These are phyloP conservation scores for Solanum lycopersicoides DNA, from an alignment of 257 asterid species.

Conservation along the genomic window DNA sequence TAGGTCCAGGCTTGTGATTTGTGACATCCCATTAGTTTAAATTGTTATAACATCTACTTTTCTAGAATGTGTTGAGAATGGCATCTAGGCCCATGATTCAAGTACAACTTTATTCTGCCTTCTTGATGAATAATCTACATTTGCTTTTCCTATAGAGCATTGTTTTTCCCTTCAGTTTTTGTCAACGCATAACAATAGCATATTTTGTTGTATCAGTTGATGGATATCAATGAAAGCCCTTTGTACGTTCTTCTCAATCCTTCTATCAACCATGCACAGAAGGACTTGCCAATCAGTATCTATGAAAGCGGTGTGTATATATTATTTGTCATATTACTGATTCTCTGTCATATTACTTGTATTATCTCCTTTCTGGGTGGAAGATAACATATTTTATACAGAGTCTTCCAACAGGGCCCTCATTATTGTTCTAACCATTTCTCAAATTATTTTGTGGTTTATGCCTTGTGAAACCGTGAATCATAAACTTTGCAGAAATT, in stretches of 20 bases:
- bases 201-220: conserved; percentile 41
- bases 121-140: not conserved
- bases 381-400: not conserved
- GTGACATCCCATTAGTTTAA: not conserved
- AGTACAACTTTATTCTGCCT: not conserved
- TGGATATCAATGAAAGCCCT: conserved; percentile 96
- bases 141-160: not conserved
- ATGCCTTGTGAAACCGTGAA: not conserved
- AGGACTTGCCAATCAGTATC: conserved; percentile 83
- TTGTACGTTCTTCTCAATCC: conserved; percentile 93
- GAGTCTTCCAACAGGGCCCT: not conserved
- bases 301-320: conserved; percentile 78
- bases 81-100: not conserved
- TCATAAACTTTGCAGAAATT: not conserved
- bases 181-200: not conserved
- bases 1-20: not conserved
- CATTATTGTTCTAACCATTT: not conserved
- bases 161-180: not conserved
- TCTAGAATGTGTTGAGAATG: not conserved
- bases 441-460: not conserved
- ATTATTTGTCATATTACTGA: not conserved
- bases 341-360: not conserved
- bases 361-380: not conserved
- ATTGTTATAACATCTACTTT: not conserved
- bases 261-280: conserved; percentile 74